Conservation (phyloP, 169 alveolate species). For the Theileria parva region DNA sequence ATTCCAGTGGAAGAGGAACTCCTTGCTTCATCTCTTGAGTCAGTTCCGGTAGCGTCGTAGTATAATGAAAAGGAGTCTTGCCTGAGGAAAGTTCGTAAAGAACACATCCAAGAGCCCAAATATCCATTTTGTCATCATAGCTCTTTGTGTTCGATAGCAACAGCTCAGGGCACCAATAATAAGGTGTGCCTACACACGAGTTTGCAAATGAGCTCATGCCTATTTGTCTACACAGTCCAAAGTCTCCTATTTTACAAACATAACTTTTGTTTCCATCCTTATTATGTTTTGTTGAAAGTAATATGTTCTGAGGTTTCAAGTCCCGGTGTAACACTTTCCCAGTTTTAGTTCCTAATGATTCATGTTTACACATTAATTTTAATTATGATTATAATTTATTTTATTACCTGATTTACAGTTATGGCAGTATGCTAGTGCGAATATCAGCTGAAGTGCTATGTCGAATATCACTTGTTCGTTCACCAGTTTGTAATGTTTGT, state of each 20-base stretch:
- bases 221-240: constrained; percentile 92
- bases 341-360: constrained; percentile 72
- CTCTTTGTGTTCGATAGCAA: constrained; percentile 82
- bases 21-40: constrained; percentile 72
- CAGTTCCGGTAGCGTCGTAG: constrained; percentile 76
- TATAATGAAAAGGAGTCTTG: constrained; percentile 92
- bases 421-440: constrained; percentile 93
- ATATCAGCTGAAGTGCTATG: constrained; percentile 88
- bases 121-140: constrained; percentile 93
- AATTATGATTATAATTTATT: neutral
- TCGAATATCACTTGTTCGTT: constrained; percentile 93
- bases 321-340: constrained; percentile 93
- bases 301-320: constrained; percentile 94
- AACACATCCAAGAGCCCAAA: constrained; percentile 92
- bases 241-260: constrained; percentile 92
- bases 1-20: constrained; percentile 73
- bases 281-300: constrained; percentile 79
- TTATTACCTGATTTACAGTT: constrained; percentile 69
- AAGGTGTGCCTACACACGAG: constrained; percentile 95
- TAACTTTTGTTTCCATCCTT: constrained; percentile 64
- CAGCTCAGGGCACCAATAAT: constrained; percentile 97
- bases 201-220: constrained; percentile 90
- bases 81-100: constrained; percentile 90
- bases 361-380: constrained; percentile 21
- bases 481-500: constrained; percentile 84